Evolutionary conservation across 345 rosid species (phyloP).

Genomic region (Euphorbia peplus): DNA sequence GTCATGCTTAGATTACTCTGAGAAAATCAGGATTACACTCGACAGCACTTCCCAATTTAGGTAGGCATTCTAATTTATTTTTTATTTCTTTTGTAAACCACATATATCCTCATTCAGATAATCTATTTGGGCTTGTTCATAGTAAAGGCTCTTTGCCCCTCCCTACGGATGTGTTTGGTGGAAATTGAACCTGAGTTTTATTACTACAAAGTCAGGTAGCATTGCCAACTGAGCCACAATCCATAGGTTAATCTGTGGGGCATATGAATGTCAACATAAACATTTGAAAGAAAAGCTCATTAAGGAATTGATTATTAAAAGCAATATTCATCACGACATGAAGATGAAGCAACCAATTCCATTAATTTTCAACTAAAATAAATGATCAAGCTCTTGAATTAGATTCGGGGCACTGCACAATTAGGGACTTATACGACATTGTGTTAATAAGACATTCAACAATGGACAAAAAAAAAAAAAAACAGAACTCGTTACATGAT

Average conservation of each 20-base stretch:
- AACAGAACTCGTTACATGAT: background rate
- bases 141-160: too few relatives aligned
- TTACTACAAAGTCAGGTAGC: too few relatives aligned
- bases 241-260: background rate
- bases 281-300: background rate
- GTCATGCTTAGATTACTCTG: background rate
- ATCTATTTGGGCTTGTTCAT: too few relatives aligned
- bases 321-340: background rate
- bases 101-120: too few relatives aligned
- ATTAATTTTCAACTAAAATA: background rate
- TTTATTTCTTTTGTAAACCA: too few relatives aligned
- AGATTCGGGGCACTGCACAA: background rate
- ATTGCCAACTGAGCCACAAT: too few relatives aligned
- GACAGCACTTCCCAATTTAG: background rate
- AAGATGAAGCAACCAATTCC: background rate
- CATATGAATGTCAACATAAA: background rate
- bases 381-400: background rate
- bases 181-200: too few relatives aligned
- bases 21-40: background rate
- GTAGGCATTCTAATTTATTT: too few relatives aligned
- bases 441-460: background rate
- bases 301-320: background rate
- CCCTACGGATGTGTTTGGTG: too few relatives aligned
- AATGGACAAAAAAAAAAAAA: background rate
- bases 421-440: background rate